Conservation (phyloP, 257 asterid species). For the Solanum virginianum region DNA sequence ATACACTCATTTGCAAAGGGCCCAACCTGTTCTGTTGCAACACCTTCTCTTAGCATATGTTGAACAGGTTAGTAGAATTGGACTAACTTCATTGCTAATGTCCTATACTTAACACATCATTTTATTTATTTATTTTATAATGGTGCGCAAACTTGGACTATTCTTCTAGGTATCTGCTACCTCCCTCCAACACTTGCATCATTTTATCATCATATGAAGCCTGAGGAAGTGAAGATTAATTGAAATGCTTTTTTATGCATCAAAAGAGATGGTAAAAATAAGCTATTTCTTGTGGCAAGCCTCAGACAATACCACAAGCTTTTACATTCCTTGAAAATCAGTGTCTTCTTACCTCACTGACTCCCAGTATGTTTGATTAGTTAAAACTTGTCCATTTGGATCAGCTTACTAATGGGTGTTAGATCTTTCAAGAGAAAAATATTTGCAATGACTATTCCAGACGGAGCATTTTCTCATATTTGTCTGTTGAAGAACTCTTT, state of each 20-base stretch:
- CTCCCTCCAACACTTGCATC: background rate
- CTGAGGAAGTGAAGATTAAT: background rate
- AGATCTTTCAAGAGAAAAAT: background rate
- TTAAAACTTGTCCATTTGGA: background rate
- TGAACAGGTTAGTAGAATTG: conserved; percentile 51
- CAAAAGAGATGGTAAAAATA: background rate
- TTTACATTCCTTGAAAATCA: background rate
- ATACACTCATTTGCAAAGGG: conserved; percentile 95
- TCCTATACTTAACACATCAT: background rate
- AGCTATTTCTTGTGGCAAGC: background rate
- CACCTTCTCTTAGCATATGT: conserved; percentile 92
- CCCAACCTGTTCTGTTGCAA: conserved; percentile 91
- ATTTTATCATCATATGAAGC: background rate
- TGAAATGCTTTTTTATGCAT: background rate
- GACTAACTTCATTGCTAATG: background rate
- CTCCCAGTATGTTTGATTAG: background rate
- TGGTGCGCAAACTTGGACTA: background rate
- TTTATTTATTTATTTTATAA: background rate
- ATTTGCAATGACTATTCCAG: background rate
- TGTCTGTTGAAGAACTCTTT: background rate
- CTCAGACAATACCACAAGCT: background rate
- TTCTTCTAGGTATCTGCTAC: background rate
- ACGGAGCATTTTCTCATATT: background rate
- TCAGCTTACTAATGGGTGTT: background rate
- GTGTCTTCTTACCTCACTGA: background rate